Evolutionary conservation across 805 yeast species (phyloP).

Genomic region (Wickerhamiella hasegawae): DNA sequence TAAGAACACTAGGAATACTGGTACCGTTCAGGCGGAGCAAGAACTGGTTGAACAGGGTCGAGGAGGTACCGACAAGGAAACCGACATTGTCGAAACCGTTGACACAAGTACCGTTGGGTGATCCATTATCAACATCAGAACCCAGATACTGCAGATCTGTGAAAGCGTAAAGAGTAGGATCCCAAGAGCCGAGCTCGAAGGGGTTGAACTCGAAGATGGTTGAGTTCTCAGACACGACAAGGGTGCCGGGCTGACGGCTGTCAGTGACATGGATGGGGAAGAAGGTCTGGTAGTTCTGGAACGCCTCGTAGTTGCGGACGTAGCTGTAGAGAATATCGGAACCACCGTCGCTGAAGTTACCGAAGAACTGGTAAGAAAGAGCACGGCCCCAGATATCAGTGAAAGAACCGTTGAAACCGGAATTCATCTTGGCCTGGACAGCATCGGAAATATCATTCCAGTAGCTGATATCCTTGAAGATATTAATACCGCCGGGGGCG

Average conservation of each 20-base stretch:
- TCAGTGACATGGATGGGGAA: conserved; percentile 48
- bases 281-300: conserved; percentile 48
- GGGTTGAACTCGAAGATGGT: conserved; percentile 41
- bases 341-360: conserved; percentile 38
- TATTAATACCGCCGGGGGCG: conserved; percentile 45
- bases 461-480: conserved; percentile 34
- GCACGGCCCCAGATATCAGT: conserved; percentile 79
- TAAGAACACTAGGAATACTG: conserved; percentile 29
- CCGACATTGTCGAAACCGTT: conserved; percentile 71
- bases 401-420: conserved; percentile 52
- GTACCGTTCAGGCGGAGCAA: conserved; percentile 41
- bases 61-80: conserved; percentile 67
- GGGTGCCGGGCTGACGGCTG: conserved; percentile 30
- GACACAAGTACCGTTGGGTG: conserved; percentile 37
- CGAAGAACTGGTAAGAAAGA: conserved; percentile 55
- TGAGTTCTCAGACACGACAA: conserved; percentile 43
- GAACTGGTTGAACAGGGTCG: conserved; percentile 60
- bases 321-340: conserved; percentile 45
- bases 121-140: conserved; percentile 44
- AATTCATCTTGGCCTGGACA: conserved; percentile 36
- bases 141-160: conserved; percentile 57
- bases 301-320: conserved; percentile 44
- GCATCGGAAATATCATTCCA: conserved; percentile 32
- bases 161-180: conserved; percentile 51
- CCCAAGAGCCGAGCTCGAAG: conserved; percentile 78